Evolutionary conservation across 495 filamentous ascomycete species (phyloP), one percentile per base, ranked within the genome.

Genomic region (Aspergillus sparsus): DNA sequence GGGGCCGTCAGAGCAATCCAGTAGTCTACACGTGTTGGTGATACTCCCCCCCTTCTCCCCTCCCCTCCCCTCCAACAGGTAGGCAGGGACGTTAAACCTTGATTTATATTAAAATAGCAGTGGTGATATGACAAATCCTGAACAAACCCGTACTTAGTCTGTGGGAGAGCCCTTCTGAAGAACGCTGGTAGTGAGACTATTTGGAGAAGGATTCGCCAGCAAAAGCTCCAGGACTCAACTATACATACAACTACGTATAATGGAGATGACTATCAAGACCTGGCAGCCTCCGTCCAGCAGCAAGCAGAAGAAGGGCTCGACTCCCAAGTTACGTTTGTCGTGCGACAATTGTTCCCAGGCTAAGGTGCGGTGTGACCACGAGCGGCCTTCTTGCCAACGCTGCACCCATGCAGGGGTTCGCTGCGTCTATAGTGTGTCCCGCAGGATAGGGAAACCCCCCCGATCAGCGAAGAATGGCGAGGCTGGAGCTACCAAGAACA

Each of bases 251-350:
- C 0, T 9, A 0, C 4, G 11, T n/a, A 4, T 11, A 8, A 41
- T 41, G 37, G 37, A 41, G 37, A 41, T 41, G 37, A 41, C 37
- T 10, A 41, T 41, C 37, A 41, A 41, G 37, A 41, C 37, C 37
- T 41, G 37, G 37, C 37, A 41, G 37, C 37, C 37, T 41, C 37
- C 37, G 37, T n/a, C 37, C 37, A n/a, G 11, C 10, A 41, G n/a
- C 37, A 41, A n/a, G 37, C 37, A 41, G 37, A 41, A 41, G 37
- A 41, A 41, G 37, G 37, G 37, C 37, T 41, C 10, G 10, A 41
- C 37, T 41, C 37, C 37, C 37, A 41, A 41, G 37, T 41, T 41
- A 10, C 37, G 37, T 11, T 41, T 41, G 37, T 41, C 37, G 37
- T 41, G 37, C 6, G 37, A 41, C 6, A n/a, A 10, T 1, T 41